Percentiles rank a stretch among this genome's conserved stretches.
Evolutionary conservation across 1,139 yeast genomes (phyloP).

Genomic region (Nakaseomyces uthaithaninus): DNA sequence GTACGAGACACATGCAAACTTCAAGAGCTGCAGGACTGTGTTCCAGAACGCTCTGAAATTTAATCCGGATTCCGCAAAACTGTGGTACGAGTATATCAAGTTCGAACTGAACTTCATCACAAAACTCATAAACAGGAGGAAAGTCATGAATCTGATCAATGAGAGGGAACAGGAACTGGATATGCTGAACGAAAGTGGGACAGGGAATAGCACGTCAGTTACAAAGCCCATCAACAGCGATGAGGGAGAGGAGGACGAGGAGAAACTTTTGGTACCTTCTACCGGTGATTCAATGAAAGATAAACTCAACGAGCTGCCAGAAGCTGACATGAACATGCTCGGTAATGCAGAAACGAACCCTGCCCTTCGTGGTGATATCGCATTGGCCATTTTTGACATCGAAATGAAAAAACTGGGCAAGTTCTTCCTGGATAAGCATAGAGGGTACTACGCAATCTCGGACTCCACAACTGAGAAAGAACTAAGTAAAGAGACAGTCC

Average conservation of each 20-base stretch:
- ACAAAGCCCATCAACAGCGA: constrained; percentile 26
- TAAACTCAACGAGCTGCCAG: constrained; percentile 68
- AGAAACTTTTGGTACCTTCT: constrained; percentile 38
- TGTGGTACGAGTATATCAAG: constrained; percentile 84
- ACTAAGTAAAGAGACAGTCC: constrained; percentile 20
- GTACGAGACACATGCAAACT: constrained; percentile 78
- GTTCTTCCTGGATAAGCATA: constrained; percentile 27
- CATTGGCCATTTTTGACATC: constrained; percentile 71
- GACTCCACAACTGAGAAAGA: constrained; percentile 24
- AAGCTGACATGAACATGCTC: constrained; percentile 76
- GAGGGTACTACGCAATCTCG: constrained; percentile 27
- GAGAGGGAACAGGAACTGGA: constrained; percentile 53
- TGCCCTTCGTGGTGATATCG: constrained; percentile 83
- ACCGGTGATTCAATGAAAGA: constrained; percentile 50
- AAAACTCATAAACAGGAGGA: constrained; percentile 73
- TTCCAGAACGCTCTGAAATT: constrained; percentile 82
- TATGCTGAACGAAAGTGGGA: constrained; percentile 33
- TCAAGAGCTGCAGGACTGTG: constrained; percentile 78
- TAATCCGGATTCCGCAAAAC: constrained; percentile 59
- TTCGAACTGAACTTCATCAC: constrained; percentile 82
- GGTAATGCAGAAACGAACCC: constrained; percentile 86
- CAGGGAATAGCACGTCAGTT: constrained; percentile 8
- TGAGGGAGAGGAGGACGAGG: constrained; percentile 36
- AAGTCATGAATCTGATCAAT: constrained; percentile 67
- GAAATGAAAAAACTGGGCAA: constrained; percentile 46